These are phyloP conservation scores for Dalbergia cultrata DNA, from an alignment of 306 rosid genomes.

Conservation along the genomic window DNA sequence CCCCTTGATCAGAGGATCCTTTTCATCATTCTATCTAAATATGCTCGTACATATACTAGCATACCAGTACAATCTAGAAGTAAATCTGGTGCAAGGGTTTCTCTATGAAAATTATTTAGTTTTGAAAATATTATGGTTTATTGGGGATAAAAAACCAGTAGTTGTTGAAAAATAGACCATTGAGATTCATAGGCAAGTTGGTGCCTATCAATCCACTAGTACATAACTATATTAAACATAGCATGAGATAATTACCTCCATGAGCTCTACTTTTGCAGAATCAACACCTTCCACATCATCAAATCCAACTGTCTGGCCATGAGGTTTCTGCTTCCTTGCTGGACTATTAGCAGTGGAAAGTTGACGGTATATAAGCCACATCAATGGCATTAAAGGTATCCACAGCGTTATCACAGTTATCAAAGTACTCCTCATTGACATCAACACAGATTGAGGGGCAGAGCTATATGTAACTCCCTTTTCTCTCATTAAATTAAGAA, in stretches of 20 bases:
- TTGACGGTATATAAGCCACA: slow-evolving; percentile 97
- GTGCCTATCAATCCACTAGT: no score
- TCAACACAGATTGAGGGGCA: slow-evolving; percentile 84
- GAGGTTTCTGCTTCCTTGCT: slow-evolving; percentile 76
- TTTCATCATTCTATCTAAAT: no score
- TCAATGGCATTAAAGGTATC: slow-evolving; percentile 93
- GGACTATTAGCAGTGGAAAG: slow-evolving; percentile 92
- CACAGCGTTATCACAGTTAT: slow-evolving; percentile 79
- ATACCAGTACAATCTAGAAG: no score
- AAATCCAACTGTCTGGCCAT: slow-evolving; percentile 77
- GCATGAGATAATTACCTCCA: slow-evolving; percentile 75
- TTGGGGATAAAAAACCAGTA: no score
- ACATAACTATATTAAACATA: slow-evolving; percentile 16
- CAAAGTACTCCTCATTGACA: slow-evolving; percentile 81
- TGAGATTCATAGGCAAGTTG: no score
- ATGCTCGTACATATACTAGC: no score
- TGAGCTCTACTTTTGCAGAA: slow-evolving; percentile 88
- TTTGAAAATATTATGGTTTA: no score
- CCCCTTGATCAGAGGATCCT: no score
- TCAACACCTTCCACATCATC: slow-evolving; percentile 98
- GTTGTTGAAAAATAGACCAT: no score
- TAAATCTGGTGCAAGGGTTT: no score
- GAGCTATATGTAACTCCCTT: slow-evolving; percentile 85
- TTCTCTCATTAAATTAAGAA: slow-evolving; percentile 85
- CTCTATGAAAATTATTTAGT: no score